Percentiles rank a stretch among this genome's conserved stretches.
phyloP scores from a whole-genome alignment of 2,329 filamentous ascomycete genomes.

The Ophiostoma himal-ulmi region DNA sequence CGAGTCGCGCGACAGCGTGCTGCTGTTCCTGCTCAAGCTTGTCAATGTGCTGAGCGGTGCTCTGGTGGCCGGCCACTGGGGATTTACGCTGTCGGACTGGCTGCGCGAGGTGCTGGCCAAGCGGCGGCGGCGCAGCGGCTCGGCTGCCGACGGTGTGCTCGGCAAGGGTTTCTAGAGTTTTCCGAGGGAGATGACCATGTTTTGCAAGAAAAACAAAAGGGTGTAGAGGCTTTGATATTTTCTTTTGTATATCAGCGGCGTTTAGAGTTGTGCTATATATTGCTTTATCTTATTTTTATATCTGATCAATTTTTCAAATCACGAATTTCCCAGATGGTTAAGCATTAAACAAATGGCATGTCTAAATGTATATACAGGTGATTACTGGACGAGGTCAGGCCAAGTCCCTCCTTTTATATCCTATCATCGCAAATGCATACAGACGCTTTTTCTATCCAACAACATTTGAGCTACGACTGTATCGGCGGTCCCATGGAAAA shows the following conservation, averaged over 20 bases:
- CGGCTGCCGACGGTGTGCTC: slow-evolving; percentile 41
- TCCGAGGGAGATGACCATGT: neutral
- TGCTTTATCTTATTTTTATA: neutral
- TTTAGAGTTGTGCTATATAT: neutral
- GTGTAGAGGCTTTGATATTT: slow-evolving; percentile 1
- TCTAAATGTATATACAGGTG: neutral
- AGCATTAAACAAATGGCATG: neutral
- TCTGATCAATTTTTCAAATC: neutral
- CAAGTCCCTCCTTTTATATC: slow-evolving; percentile 3
- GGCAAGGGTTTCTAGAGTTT: slow-evolving; percentile 31
- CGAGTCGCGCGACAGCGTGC: slow-evolving; percentile 69
- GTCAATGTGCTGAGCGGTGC: slow-evolving; percentile 90
- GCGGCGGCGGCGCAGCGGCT: slow-evolving; percentile 39
- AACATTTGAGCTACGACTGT: neutral
- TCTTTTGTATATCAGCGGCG: slow-evolving; percentile 11
- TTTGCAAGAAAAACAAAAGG: neutral
- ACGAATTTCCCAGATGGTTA: neutral
- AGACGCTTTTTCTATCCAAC: neutral
- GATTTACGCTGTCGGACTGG: slow-evolving; percentile 81
- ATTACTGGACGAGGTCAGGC: neutral
- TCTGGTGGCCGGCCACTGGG: slow-evolving; percentile 88
- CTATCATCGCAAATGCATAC: neutral
- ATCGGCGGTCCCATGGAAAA: slow-evolving; percentile 11
- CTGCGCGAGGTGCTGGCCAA: slow-evolving; percentile 49
- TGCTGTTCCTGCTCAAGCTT: slow-evolving; percentile 71